Evolutionary conservation across 345 rosid genomes (phyloP), one percentile per base, ranked within the genome.

Genomic region (Murraya paniculata): DNA sequence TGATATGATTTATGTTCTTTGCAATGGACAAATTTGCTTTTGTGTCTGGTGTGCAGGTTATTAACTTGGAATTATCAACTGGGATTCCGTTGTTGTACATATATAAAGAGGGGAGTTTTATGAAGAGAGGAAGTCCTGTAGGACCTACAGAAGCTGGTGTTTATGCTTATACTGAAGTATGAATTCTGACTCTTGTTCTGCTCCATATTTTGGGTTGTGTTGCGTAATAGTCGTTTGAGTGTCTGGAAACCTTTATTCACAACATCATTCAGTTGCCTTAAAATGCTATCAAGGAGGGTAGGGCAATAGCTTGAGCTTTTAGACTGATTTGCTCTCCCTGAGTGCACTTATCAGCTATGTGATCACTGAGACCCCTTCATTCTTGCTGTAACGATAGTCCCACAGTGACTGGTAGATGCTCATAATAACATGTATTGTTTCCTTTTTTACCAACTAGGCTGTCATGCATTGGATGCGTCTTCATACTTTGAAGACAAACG

Each of bases 31-130:
- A 3, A 39, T 69, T 36, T 10, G 36, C 25, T 14, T 70, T 57
- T 72, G 50, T 68, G 35, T 33, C 4, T 33, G 35, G 35, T 33
- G 35, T 3, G 50, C 84, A 91, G 98, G 98, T 92, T 75, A 93
- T 91, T 62, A 89, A 89, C 80, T 82, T 96, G 39, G 98, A 96
- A 82, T 74, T 94, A 61, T 92, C 99, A 33, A 96, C 99, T 3
- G 99, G 99, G 77, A 82, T 94, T 70, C 99, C 98, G 3, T 88
- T 96, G 89, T 98, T 96, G 61, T 96, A 96, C 88, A 92, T 96
- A 72, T 89, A 88, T 81, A 92, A 91, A 84, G 98, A 90, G 60
- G 93, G 98, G 7, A 91, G 88, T 71, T 96, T 96, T 89, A 85
- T 89, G 45, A 82, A 93, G 81, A 91, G 97, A 81, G 98, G 99